Conservation (phyloP, 1,284 basidiomycete species). For the Leccinum pachyderme region DNA sequence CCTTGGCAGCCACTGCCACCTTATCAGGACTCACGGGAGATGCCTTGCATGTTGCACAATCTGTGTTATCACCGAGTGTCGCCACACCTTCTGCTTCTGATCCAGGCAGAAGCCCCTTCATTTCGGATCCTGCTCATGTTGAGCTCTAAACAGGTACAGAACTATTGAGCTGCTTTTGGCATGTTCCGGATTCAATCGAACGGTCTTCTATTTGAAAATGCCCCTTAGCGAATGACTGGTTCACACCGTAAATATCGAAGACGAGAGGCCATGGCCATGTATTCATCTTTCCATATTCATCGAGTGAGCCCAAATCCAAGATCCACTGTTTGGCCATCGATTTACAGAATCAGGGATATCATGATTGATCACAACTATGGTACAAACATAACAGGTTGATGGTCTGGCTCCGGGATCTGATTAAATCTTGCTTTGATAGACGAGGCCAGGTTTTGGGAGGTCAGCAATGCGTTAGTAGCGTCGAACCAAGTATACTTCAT, state of each 20-base stretch:
- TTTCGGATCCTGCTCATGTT: constrained; percentile 11
- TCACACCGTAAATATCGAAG: background rate
- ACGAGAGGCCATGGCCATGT: background rate
- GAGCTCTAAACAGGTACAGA: constrained; percentile 19
- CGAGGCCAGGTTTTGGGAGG: background rate
- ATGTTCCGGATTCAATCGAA: background rate
- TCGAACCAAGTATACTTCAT: background rate
- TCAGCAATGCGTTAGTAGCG: background rate
- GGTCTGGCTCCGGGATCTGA: background rate
- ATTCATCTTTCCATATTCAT: background rate
- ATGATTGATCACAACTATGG: background rate
- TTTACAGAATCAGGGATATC: background rate
- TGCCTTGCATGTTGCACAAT: background rate
- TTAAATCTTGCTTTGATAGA: background rate
- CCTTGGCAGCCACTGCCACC: constrained; percentile 8
- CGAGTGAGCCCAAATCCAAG: background rate
- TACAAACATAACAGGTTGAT: background rate
- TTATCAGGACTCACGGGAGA: background rate
- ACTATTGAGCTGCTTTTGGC: background rate
- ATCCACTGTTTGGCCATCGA: background rate
- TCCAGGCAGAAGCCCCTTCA: background rate
- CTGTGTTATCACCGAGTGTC: background rate
- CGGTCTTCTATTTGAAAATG: background rate
- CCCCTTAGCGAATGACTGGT: background rate
- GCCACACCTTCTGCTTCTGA: background rate